Conservation (phyloP, 768 basidiomycete genomes). For the Collybia sp. region DNA sequence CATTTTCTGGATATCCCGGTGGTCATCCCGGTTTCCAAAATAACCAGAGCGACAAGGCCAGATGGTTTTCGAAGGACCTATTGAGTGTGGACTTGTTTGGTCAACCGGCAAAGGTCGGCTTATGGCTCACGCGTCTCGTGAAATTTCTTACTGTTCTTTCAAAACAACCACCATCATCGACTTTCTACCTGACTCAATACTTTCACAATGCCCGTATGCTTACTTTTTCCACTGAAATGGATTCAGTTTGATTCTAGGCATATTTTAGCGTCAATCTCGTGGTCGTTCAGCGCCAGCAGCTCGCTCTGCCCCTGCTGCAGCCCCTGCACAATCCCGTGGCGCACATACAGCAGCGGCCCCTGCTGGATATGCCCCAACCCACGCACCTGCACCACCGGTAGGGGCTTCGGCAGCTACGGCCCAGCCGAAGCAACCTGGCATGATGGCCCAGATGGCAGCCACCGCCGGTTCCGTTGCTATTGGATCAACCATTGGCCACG, state of each 20-base stretch:
- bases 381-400: constrained; percentile 37
- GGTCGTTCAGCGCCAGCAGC: constrained; percentile 61
- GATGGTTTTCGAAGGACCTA: constrained; percentile 10
- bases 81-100: constrained; percentile 6
- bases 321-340: constrained; percentile 40
- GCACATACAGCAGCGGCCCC: constrained; percentile 51
- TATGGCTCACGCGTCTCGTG: constrained; percentile 15
- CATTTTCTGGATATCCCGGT: constrained; percentile 14
- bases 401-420: constrained; percentile 37
- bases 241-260: neutral
- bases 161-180: constrained; percentile 23
- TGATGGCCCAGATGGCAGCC: constrained; percentile 83
- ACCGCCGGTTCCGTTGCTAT: constrained; percentile 89
- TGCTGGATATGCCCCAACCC: constrained; percentile 35
- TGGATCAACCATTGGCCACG: constrained; percentile 86
- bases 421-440: constrained; percentile 55
- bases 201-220: constrained; percentile 35
- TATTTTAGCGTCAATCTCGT: constrained; percentile 68
- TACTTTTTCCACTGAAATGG: neutral
- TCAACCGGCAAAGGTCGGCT: constrained; percentile 21
- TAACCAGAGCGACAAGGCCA: too few species aligned
- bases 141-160: constrained; percentile 17
- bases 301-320: constrained; percentile 34
- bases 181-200: constrained; percentile 3
- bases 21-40: constrained; percentile 9